phyloP scores from a whole-genome alignment of 2,329 filamentous ascomycete genomes.

The Xylaria hypoxylon region DNA sequence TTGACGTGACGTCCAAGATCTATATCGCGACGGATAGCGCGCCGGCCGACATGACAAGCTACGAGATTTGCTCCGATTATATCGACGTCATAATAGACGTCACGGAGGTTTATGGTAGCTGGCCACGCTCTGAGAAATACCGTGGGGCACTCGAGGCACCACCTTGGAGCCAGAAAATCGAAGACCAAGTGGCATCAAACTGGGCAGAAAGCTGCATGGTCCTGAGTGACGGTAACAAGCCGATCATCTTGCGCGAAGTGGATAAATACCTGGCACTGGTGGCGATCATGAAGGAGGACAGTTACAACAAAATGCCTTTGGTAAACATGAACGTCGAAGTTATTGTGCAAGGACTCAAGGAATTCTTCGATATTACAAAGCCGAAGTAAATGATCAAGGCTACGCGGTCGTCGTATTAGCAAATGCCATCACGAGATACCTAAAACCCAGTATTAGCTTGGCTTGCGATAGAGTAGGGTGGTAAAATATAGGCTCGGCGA shows the following conservation, averaged over 20 bases:
- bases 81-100: constrained; percentile 99
- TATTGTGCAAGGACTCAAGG: constrained; percentile 80
- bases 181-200: constrained; percentile 73
- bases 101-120: constrained; percentile 91
- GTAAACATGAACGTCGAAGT: constrained; percentile 90
- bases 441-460: not conserved
- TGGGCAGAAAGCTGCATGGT: constrained; percentile 77
- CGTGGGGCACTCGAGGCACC: constrained; percentile 68
- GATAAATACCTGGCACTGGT: constrained; percentile 83
- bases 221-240: constrained; percentile 71
- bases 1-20: constrained; percentile 97
- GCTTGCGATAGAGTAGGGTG: not conserved
- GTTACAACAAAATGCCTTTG: constrained; percentile 83
- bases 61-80: constrained; percentile 98
- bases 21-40: constrained; percentile 97
- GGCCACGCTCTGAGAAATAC: constrained; percentile 68
- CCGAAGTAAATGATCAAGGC: constrained; percentile 52
- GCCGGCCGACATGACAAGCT: constrained; percentile 93
- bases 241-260: constrained; percentile 76
- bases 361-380: constrained; percentile 82
- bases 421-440: not conserved
- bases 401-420: too few relatives aligned
- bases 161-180: constrained; percentile 70
- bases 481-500: not conserved
- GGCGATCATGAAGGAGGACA: constrained; percentile 87